Evolutionary conservation across 306 rosid species (phyloP).

Genomic region (Mucuna pruriens): DNA sequence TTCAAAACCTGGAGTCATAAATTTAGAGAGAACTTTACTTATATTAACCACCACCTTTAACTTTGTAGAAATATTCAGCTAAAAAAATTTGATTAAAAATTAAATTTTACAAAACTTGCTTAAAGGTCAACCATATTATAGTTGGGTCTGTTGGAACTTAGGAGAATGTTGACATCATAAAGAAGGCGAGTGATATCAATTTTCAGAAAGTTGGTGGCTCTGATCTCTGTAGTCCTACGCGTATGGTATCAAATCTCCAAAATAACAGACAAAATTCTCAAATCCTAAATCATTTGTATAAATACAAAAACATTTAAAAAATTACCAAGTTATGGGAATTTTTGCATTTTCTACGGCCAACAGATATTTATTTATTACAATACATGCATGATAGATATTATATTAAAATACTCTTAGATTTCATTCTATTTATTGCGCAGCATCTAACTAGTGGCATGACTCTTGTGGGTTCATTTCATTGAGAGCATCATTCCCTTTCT

Average conservation of each 20-base stretch:
- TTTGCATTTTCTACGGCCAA: neutral
- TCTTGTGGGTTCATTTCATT: constrained; percentile 48
- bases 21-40: neutral
- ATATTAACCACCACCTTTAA: neutral
- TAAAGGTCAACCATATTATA: neutral
- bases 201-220: constrained; percentile 24
- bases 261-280: neutral
- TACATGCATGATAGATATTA: constrained; percentile 26
- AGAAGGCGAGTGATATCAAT: constrained; percentile 8
- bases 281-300: constrained; percentile 1
- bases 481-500: constrained; percentile 10
- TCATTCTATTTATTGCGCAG: constrained; percentile 55
- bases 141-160: neutral
- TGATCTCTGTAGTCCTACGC: neutral
- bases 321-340: neutral
- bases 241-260: neutral
- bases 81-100: neutral
- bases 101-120: neutral
- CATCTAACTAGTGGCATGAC: constrained; percentile 59
- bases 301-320: neutral
- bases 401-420: constrained; percentile 40
- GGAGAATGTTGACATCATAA: constrained; percentile 30
- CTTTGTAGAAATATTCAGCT: neutral
- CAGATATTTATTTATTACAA: constrained; percentile 14
- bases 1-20: neutral